Base-by-base conservation (phyloP, 768 basidiomycete species). In the Boletus vinaceobasis region DNA sequence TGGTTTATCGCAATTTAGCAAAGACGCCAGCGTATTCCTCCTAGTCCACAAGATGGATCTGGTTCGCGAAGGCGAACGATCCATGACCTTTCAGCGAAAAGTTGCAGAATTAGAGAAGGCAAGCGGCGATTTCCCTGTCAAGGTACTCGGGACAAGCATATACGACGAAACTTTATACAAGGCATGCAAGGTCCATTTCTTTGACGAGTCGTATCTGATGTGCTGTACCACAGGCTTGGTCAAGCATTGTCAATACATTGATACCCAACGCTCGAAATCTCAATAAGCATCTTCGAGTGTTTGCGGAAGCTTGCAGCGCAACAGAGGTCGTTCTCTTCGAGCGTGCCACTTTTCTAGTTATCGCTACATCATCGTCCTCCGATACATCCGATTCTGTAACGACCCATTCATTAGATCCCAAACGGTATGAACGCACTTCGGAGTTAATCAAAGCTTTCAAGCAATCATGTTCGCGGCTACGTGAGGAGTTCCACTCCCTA, bases 21-120 rank as follows among this genome's bases (percentile, higher is more conserved):
- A 86, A 13, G 87, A 90, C 8, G 93, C 94, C 6, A 83, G 78
- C 11, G 85, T 98, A 2, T 98, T 96, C 72, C 77, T 98, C 36
- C 79, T 98, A 4, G 81, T 98, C 42, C 96, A 99, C 74, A 99
- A 99, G 80, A 98, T 98, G 93, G 97, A 99, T 71, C 78, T 99
- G 27, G 88, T 90, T 48, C 75, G 85, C 56, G 81, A 83, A 52
- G 55, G 57, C 2, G 82, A 85, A 44, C 81, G 78, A 56, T 71
- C 73, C 29, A 74, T 72, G 39, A 75, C 81, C 10, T 87, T 93
- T 58, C 81, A 84, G 47, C 83, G 83, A 73, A 90, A 89, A 75
- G 80, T 77, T 56, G 78, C 77, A 56, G 94, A 95, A 61, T 71
- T 95, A 53, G 75, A 84, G 70, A 79, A 84, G 62, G 83, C 82